Conservation (phyloP, 768 basidiomycete species). For the Sutorius australiensis region DNA sequence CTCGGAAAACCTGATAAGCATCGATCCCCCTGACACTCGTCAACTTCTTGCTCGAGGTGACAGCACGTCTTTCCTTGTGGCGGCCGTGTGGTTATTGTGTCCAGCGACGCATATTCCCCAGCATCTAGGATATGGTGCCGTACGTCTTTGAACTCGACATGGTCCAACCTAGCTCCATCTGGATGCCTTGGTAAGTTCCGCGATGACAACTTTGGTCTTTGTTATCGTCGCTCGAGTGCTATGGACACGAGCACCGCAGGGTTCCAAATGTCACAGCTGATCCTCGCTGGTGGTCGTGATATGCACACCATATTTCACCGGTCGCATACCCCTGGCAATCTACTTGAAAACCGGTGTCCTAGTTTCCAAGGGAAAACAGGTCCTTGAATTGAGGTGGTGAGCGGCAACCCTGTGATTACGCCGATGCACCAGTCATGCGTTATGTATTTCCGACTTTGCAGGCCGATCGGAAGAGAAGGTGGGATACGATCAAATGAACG, state of each 20-base stretch:
- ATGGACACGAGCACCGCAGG: neutral
- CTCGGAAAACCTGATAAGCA: neutral
- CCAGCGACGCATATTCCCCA: neutral
- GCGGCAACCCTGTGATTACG: neutral
- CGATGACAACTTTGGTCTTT: neutral
- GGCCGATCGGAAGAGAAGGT: neutral
- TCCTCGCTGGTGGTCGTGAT: neutral
- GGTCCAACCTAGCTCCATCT: neutral
- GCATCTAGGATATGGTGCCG: neutral
- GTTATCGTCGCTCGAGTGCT: neutral
- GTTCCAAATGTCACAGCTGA: neutral
- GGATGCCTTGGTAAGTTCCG: neutral
- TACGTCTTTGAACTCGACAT: neutral
- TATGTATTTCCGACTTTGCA: neutral
- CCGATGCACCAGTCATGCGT: neutral
- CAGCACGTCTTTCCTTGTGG: slow-evolving; percentile 9
- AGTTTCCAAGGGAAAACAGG: neutral
- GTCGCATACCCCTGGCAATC: neutral
- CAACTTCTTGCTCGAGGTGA: neutral
- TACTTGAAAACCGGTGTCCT: neutral
- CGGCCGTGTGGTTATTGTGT: neutral
- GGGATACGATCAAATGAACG: neutral
- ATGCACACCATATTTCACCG: neutral
- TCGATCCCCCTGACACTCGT: neutral
- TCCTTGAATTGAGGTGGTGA: neutral